These are phyloP conservation scores for Termitomyces sp. DNA, from an alignment of 768 basidiomycete genomes.

Conservation along the genomic window DNA sequence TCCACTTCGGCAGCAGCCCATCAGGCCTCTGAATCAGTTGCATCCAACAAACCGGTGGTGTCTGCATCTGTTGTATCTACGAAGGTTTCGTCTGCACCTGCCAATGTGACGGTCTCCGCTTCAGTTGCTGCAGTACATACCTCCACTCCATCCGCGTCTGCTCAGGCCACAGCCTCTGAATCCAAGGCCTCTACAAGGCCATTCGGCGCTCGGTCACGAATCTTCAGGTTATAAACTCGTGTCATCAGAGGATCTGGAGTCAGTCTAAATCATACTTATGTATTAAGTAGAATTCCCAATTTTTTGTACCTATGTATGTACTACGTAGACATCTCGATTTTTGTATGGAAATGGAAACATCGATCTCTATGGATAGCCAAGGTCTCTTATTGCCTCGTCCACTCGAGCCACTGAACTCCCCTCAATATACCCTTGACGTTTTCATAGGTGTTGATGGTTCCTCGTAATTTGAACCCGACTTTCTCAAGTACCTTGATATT, in stretches of 20 bases:
- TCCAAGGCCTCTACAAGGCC: not conserved
- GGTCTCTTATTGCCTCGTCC: not conserved
- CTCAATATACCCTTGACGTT: constrained; percentile 3
- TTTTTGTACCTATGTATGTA: too few species aligned
- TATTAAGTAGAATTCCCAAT: not conserved
- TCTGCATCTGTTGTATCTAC: not conserved
- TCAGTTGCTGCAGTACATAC: too few species aligned
- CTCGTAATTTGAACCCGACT: constrained; percentile 3
- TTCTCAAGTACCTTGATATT: constrained; percentile 13
- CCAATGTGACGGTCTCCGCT: not conserved
- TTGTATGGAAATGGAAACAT: not conserved
- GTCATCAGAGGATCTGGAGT: too few species aligned
- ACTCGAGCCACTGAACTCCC: constrained; percentile 10
- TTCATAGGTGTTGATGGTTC: not conserved
- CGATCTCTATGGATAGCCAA: not conserved
- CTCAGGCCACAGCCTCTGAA: not conserved
- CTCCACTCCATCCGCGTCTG: too few species aligned
- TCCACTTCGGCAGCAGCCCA: not conserved
- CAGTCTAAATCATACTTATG: too few species aligned
- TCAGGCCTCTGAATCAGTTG: not conserved
- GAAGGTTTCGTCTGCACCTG: not conserved
- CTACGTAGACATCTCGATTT: not conserved
- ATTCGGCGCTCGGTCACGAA: constrained; percentile 1
- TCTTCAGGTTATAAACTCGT: constrained; percentile 10
- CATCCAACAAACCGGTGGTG: not conserved